A percentile compares a stretch with the other conserved stretches of the same genome.
Evolutionary conservation across 1,139 yeast species (phyloP).

Genomic region (Suhomyces atakaporum): DNA sequence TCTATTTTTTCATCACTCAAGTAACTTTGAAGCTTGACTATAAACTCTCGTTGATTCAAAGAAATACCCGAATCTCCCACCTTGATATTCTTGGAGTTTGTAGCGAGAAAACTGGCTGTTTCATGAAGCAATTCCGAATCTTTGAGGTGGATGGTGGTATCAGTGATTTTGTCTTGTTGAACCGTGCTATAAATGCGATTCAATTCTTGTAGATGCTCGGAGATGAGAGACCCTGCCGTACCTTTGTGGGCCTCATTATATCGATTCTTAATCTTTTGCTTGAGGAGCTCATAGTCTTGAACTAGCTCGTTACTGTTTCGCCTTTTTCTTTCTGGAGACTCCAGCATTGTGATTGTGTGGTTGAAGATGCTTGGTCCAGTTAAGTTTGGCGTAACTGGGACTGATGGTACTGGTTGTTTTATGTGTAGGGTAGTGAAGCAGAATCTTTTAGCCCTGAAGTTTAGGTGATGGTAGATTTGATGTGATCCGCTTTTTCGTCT

Average conservation of each 20-base stretch:
- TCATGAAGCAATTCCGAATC: slow-evolving; percentile 47
- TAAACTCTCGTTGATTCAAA: slow-evolving; percentile 50
- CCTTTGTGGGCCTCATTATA: slow-evolving; percentile 38
- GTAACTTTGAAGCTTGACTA: slow-evolving; percentile 38
- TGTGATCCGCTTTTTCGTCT: too few relatives aligned
- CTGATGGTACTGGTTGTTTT: background rate
- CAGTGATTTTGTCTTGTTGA: slow-evolving; percentile 29
- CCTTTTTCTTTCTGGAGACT: slow-evolving; percentile 12
- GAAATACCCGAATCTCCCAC: slow-evolving; percentile 55
- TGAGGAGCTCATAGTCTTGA: slow-evolving; percentile 28
- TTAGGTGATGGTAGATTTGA: too few relatives aligned
- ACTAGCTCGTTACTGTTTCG: slow-evolving; percentile 22
- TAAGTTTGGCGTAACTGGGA: background rate
- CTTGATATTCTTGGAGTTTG: slow-evolving; percentile 59
- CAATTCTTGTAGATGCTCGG: slow-evolving; percentile 31
- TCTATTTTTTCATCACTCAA: slow-evolving; percentile 27
- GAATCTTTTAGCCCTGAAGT: too few relatives aligned
- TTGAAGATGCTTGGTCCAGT: background rate
- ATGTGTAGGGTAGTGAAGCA: too few relatives aligned
- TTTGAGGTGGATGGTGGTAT: slow-evolving; percentile 29
- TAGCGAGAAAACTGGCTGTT: slow-evolving; percentile 43
- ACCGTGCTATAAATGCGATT: slow-evolving; percentile 31
- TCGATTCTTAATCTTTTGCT: slow-evolving; percentile 22
- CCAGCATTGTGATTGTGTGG: slow-evolving; percentile 2
- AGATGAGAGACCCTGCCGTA: slow-evolving; percentile 31